These are phyloP conservation scores for Cyclotella cryptica DNA, from an alignment of 108 stramenopile genomes.

Conservation along the genomic window DNA sequence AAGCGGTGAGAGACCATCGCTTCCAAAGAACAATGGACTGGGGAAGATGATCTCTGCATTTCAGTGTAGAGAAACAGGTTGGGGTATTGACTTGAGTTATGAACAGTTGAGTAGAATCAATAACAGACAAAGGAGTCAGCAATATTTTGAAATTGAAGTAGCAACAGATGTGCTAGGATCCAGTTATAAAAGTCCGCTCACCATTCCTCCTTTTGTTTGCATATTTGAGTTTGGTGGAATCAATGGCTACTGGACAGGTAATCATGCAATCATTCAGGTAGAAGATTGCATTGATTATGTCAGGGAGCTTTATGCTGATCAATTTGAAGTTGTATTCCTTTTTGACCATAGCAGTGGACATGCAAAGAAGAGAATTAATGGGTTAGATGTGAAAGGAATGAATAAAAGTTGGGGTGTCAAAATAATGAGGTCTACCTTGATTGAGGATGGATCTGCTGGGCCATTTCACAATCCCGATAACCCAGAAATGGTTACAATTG, in stretches of 20 bases:
- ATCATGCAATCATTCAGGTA: no score
- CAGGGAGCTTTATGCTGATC: background rate
- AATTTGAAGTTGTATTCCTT: conserved; percentile 1
- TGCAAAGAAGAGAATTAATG: background rate
- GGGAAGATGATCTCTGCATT: background rate
- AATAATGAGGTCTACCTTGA: no score
- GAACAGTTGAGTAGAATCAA: background rate
- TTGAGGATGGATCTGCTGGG: no score
- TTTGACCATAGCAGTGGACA: conserved; percentile 11
- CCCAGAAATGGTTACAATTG: no score
- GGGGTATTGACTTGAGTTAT: background rate
- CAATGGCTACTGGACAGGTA: background rate
- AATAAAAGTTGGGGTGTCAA: background rate
- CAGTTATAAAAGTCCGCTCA: background rate
- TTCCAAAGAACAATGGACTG: background rate
- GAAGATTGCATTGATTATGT: background rate
- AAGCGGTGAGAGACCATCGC: no score
- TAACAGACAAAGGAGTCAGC: background rate
- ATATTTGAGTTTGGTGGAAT: background rate
- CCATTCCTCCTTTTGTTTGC: background rate
- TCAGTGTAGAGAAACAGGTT: background rate
- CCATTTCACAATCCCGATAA: no score
- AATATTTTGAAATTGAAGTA: background rate
- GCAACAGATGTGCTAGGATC: background rate
- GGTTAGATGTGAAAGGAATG: no score